Evolutionary conservation across 495 filamentous ascomycete genomes (phyloP).

Genomic region (Terfezia boudieri): DNA sequence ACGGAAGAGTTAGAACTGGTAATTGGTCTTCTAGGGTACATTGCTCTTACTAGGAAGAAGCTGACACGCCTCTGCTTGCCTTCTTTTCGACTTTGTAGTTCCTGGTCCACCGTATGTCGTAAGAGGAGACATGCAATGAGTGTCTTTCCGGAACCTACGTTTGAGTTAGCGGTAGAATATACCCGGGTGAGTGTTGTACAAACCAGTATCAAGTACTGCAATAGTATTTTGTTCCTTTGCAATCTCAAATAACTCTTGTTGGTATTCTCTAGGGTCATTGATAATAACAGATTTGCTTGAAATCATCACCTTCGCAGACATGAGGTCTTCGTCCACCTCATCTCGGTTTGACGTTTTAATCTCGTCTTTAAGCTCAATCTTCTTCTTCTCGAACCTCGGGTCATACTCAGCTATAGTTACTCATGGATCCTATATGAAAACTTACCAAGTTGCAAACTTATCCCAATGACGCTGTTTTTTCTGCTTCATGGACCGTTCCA

Average conservation of each 20-base stretch:
- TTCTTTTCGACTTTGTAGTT: constrained; percentile 43
- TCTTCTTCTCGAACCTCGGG: constrained; percentile 13
- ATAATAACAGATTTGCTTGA: constrained; percentile 31
- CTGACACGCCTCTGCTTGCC: constrained; percentile 41
- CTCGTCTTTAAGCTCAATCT: not conserved
- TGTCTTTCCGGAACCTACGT: constrained; percentile 77
- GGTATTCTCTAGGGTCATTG: constrained; percentile 65
- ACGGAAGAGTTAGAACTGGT: not conserved
- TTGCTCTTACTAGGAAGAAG: constrained; percentile 53
- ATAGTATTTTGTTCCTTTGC: constrained; percentile 78
- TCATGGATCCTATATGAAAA: not conserved
- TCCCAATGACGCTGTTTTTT: constrained; percentile 4
- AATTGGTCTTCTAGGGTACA: not conserved
- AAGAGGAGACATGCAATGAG: constrained; percentile 80
- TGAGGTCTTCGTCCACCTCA: constrained; percentile 17
- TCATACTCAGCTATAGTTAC: not conserved
- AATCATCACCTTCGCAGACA: constrained; percentile 23
- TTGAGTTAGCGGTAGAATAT: not conserved
- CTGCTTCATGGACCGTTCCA: too few species aligned
- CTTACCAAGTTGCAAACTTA: constrained; percentile 31
- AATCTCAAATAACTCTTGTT: constrained; percentile 74
- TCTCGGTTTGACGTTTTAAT: constrained; percentile 9
- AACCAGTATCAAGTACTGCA: constrained; percentile 85
- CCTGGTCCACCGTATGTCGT: constrained; percentile 51
- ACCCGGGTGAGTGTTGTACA: not conserved